Evolutionary conservation across 2,329 filamentous ascomycete species (phyloP), one percentile per base, ranked within the genome.

Genomic region (Penicillium decumbens): DNA sequence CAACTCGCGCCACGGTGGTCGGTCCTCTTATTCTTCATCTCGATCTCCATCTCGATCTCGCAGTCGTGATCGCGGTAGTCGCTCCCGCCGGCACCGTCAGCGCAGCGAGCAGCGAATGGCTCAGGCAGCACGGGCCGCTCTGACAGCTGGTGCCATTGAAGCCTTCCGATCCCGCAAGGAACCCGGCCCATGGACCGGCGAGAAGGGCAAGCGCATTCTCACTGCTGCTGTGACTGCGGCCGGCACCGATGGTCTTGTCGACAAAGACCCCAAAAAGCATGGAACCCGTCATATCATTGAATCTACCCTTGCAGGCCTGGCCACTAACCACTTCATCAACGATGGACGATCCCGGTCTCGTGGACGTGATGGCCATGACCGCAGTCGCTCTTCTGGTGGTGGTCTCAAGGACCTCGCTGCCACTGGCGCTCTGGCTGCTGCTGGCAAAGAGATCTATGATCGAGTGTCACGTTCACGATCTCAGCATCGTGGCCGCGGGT

Each of bases 101-200:
- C 77, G 75, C 49, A 77, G 76, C 35, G 65, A 76, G 68, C 69
- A 77, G 44, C 88, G 88, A 61, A 81, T 89, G 41, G 84, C 90
- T 58, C 89, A 95, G 72, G 90, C 90, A 29, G 89, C 91, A 67
- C 92, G 93, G 76, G 91, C 92, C 29, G 93, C 91, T 18, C 77
- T 96, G 33, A 81, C 95, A 41, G 91, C 92, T 27, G 92, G 90
- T 61, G 92, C 91, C 35, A 87, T 90, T 47, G 91, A 96, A 71
- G 92, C 92, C 37, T 95, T 95, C 78, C 86, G 89, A 54, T 85
- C 90, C 49, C 85, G 91, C 67, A 95, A 92, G 63, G 87, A 93
- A 55, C 87, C 89, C 2, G 92, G 92, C 47, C 82, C 85, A 38
- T 96, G 91, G 90, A 87, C 85, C 56, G 92, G 91, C 32, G 87